Base-by-base conservation (phyloP, 1,284 basidiomycete genomes). In the Boletellus sp. region DNA sequence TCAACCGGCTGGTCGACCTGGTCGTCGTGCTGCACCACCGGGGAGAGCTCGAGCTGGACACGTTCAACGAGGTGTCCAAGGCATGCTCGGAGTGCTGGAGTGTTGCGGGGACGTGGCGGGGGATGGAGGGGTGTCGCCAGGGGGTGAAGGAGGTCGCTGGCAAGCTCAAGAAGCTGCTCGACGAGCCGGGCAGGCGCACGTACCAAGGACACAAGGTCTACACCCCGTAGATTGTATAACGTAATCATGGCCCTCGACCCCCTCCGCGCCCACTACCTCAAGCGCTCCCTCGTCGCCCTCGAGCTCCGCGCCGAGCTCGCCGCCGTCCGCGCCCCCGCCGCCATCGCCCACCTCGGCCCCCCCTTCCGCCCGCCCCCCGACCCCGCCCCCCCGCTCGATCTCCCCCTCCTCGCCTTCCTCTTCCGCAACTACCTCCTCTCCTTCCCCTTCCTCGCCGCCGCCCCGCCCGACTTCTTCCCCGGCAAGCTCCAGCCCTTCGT, bases 401-500 rank as follows among this genome's bases (percentile, higher is more conserved):
- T 96, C 14, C 94, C 94, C 3, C 87, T 96, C 61, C 71, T 96
- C 52, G 79, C 83, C 25, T 95, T 87, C 72, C 78, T 94, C 59
- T 94, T 96, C 64, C 82, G 87, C 47, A 89, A 93, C 63, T 96
- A 92, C 63, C 76, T 96, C 49, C 76, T 96, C 46, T 88, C 92
- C 0, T 97, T 97, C 64, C 94, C 94, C 10, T 95, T 97, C 73
- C 82, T 97, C 63, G 80, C 83, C 37, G 73, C 85, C 1, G 91
- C 91, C 0, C 91, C 91, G 1, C 80, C 85, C 54, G 79, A 88
- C 55, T 96, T 97, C 70, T 97, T 94, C 70, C 83, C 87, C 1
- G 81, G 84, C 53, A 97, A 97, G 67, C 78, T 97, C 1, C 94
- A 96, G 69, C 93, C 94, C 0, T 96, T 96, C 67, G 76, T 93